Evolutionary conservation across 2,329 filamentous ascomycete species (phyloP).

Genomic region (Zymoseptoria crescenta): DNA sequence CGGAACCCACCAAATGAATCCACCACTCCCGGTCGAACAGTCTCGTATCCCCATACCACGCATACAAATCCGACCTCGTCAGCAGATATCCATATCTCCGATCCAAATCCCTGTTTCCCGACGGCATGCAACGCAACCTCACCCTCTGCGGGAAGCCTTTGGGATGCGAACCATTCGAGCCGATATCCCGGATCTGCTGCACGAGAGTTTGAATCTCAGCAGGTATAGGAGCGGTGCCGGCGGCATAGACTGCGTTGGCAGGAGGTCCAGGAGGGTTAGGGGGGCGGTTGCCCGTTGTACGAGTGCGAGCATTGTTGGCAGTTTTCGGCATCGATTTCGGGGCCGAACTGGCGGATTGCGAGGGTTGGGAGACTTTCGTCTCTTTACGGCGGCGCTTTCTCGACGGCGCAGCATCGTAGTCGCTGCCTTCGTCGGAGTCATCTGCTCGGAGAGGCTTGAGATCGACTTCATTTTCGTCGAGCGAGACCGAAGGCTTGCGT

Average conservation of each 20-base stretch:
- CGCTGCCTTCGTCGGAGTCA: not conserved
- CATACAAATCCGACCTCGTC: not conserved
- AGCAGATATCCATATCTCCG: not conserved
- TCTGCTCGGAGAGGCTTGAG: not conserved
- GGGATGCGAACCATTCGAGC: not conserved
- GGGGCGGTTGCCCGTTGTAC: not conserved
- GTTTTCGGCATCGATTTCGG: not conserved
- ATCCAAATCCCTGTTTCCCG: not conserved
- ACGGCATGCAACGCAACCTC: not conserved
- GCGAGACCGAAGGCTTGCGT: not conserved
- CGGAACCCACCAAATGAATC: conserved; percentile 4
- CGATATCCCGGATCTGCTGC: not conserved
- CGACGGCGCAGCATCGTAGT: not conserved
- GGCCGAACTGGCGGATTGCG: too few relatives aligned
- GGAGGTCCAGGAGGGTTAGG: not conserved
- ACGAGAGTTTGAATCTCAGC: not conserved
- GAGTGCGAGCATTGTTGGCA: not conserved
- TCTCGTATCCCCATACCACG: conserved; percentile 9
- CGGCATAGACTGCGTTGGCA: not conserved
- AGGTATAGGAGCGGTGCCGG: not conserved
- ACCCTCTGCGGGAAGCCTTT: not conserved
- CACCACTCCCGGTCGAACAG: conserved; percentile 8
- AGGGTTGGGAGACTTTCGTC: not conserved
- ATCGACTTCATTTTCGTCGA: not conserved
- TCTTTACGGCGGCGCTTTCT: not conserved